phyloP scores from a whole-genome alignment of 163 green algal species.

The Chlorella variabilis region DNA sequence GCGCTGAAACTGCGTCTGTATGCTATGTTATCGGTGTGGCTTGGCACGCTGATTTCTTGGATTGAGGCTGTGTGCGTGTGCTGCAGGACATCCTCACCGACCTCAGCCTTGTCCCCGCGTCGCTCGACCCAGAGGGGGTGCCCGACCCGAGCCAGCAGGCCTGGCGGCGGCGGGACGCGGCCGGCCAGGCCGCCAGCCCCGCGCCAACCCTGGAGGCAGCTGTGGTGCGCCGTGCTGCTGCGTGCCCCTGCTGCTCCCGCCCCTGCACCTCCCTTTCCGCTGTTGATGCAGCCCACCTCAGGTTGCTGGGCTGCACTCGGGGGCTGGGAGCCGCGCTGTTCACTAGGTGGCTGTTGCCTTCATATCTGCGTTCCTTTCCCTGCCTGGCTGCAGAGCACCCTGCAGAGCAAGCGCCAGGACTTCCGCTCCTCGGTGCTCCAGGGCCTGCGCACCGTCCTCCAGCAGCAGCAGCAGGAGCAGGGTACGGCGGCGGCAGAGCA shows the following conservation, averaged over 20 bases:
- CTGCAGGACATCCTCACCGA: constrained; percentile 81
- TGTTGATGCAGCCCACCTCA: too few species aligned
- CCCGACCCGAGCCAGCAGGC: not conserved
- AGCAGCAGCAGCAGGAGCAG: not conserved
- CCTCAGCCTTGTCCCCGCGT: constrained; percentile 69
- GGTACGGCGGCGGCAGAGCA: not conserved
- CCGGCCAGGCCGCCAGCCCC: not conserved
- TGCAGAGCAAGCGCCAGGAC: constrained; percentile 20
- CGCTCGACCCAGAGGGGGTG: constrained; percentile 68
- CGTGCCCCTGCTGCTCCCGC: not conserved
- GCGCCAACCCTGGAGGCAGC: constrained; percentile 7
- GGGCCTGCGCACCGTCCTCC: not conserved
- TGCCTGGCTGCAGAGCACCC: not conserved
- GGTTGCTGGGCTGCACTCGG: too few species aligned
- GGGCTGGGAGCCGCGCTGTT: too few species aligned
- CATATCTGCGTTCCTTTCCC: too few species aligned
- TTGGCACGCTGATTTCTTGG: too few species aligned
- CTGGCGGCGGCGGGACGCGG: not conserved
- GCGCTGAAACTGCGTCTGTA: too few species aligned
- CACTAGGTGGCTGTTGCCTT: too few species aligned
- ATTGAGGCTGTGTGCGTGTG: too few species aligned
- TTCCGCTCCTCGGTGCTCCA: not conserved
- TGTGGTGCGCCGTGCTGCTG: not conserved
- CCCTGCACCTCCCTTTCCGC: not conserved
- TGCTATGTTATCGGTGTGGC: too few species aligned